These are phyloP conservation scores for Botrytis fragariae DNA, from an alignment of 2,329 filamentous ascomycete species.

Conservation along the genomic window DNA sequence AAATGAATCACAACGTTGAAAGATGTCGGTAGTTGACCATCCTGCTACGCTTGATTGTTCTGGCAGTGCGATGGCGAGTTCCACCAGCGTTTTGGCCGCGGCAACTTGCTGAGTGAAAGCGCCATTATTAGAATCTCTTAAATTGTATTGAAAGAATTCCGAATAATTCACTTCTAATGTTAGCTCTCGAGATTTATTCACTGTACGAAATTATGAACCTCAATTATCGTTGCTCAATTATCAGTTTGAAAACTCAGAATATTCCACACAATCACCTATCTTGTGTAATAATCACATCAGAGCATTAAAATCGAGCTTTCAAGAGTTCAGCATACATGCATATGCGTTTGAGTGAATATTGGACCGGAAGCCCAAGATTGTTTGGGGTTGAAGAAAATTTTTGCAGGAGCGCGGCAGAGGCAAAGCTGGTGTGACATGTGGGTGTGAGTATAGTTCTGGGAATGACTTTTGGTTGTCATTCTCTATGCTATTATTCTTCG, in stretches of 20 bases:
- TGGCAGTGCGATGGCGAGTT: background rate
- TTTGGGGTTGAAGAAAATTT: rapidly evolving
- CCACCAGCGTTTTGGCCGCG: background rate
- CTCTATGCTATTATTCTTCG: too few relatives aligned
- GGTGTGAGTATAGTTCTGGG: too few relatives aligned
- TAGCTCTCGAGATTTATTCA: background rate
- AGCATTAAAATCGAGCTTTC: rapidly evolving
- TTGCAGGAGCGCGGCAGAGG: too few relatives aligned
- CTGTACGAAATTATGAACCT: rapidly evolving
- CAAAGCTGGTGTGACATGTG: too few relatives aligned
- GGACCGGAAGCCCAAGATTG: background rate
- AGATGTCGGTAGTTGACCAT: background rate
- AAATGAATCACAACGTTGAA: background rate
- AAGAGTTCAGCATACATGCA: background rate
- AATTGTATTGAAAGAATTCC: rapidly evolving
- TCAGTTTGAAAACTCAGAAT: rapidly evolving
- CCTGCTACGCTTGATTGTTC: background rate
- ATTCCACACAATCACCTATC: background rate
- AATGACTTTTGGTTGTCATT: too few relatives aligned
- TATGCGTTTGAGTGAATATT: background rate
- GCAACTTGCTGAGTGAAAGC: rapidly evolving
- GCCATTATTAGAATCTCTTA: rapidly evolving
- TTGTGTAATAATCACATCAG: rapidly evolving
- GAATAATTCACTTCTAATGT: background rate
- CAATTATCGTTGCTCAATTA: rapidly evolving